Conservation (phyloP, 176 grass and related monocot species). For the Hordeum marinum region DNA sequence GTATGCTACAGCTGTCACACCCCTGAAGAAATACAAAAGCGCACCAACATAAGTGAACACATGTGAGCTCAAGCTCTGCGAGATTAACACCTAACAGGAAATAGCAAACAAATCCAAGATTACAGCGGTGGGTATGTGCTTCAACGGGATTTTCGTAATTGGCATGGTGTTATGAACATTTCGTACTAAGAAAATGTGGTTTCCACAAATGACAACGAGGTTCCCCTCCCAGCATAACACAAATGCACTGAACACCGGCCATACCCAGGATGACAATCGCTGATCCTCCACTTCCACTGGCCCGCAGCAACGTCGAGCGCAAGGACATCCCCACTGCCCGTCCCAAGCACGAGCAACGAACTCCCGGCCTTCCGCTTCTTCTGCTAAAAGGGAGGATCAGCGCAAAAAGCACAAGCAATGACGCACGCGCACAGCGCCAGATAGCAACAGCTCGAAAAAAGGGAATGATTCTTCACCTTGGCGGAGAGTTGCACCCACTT, state of each 20-base stretch:
- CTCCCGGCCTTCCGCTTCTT: slow-evolving; percentile 57
- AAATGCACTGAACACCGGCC: slow-evolving; percentile 8
- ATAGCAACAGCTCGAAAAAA: not conserved
- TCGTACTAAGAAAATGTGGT: not conserved
- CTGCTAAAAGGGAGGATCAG: no score
- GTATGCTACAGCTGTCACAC: slow-evolving; percentile 69
- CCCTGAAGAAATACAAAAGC: slow-evolving; percentile 47
- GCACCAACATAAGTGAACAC: slow-evolving; percentile 4
- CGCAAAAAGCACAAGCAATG: slow-evolving; percentile 27
- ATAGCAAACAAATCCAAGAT: slow-evolving; percentile 16
- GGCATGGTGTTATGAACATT: not conserved
- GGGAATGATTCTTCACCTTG: slow-evolving; percentile 44
- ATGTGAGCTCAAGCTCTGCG: not conserved
- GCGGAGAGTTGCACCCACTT: slow-evolving; percentile 82
- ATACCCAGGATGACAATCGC: slow-evolving; percentile 69
- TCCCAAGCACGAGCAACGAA: slow-evolving; percentile 67
- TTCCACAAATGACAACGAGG: not conserved
- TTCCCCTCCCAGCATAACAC: not conserved
- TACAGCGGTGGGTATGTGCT: not conserved
- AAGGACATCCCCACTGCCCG: slow-evolving; percentile 66
- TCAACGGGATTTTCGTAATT: not conserved
- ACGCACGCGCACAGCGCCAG: not conserved
- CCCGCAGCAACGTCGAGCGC: slow-evolving; percentile 62
- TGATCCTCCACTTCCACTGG: slow-evolving; percentile 67
- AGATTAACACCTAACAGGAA: slow-evolving; percentile 9